phyloP scores from a whole-genome alignment of 805 yeast genomes.

The Saturnispora sanitii region DNA sequence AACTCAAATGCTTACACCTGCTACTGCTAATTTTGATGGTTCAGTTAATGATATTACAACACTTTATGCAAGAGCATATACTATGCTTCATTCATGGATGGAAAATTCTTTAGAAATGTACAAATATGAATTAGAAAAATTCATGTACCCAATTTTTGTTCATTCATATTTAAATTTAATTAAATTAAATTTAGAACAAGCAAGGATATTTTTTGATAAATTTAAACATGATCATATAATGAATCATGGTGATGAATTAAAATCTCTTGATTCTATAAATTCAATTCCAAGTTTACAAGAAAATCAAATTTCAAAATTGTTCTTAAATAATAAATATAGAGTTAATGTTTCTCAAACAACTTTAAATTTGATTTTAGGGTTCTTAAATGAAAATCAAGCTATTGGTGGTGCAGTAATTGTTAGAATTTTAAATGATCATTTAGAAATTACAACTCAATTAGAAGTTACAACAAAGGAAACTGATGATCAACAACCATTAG shows the following conservation, averaged over 20 bases:
- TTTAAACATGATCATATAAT: conserved; percentile 65
- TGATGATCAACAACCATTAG: conserved; percentile 35
- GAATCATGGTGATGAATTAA: conserved; percentile 70
- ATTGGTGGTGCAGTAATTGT: conserved; percentile 86
- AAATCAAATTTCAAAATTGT: conserved; percentile 71
- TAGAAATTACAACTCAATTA: conserved; percentile 40
- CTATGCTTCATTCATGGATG: conserved; percentile 77
- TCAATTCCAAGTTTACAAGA: conserved; percentile 71
- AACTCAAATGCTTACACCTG: conserved; percentile 39
- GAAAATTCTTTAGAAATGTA: conserved; percentile 86
- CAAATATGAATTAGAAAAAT: conserved; percentile 73
- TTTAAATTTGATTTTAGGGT: conserved; percentile 72
- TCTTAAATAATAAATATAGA: conserved; percentile 61
- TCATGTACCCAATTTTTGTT: conserved; percentile 86
- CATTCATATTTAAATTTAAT: conserved; percentile 79
- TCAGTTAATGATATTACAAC: conserved; percentile 48
- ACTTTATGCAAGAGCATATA: conserved; percentile 69
- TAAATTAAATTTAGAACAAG: conserved; percentile 45
- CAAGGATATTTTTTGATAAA: conserved; percentile 66
- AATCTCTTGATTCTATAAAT: conserved; percentile 60
- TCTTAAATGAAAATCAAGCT: conserved; percentile 83
- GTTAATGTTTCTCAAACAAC: conserved; percentile 75
- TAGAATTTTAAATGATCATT: conserved; percentile 74
- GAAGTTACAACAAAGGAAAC: conserved; percentile 35
- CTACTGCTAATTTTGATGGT: conserved; percentile 30